phyloP scores from a whole-genome alignment of 768 basidiomycete species.

The Lepiota venenata region DNA sequence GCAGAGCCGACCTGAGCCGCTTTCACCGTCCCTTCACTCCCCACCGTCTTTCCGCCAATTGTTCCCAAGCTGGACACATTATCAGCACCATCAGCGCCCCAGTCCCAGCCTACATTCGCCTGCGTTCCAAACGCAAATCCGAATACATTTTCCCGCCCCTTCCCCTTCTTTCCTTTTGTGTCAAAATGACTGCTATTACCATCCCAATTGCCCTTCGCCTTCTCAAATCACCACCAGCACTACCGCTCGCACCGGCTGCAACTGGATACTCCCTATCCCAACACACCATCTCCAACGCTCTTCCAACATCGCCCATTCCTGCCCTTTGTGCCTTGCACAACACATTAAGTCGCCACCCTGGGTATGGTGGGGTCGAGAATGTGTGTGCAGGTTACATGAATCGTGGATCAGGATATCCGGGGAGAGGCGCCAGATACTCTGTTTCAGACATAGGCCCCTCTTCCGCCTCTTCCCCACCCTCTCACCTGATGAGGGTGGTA shows the following conservation, averaged over 20 bases:
- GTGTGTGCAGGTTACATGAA: conserved; percentile 14
- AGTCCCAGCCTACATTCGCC: not conserved
- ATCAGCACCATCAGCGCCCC: conserved; percentile 3
- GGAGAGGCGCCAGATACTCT: conserved; percentile 15
- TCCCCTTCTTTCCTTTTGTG: conserved; percentile 1
- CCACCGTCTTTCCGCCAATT: conserved; percentile 11
- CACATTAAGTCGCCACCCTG: conserved; percentile 59
- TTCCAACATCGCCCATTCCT: conserved; percentile 54
- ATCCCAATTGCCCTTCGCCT: not conserved
- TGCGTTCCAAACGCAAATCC: no score
- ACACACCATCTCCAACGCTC: conserved; percentile 46
- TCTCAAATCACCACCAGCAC: not conserved
- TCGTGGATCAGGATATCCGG: conserved; percentile 4
- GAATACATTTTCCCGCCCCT: conserved; percentile 15
- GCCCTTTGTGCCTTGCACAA: conserved; percentile 50
- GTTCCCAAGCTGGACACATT: conserved; percentile 10
- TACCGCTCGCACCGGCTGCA: not conserved
- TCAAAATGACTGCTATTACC: conserved; percentile 10
- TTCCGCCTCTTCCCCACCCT: not conserved
- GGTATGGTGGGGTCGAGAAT: conserved; percentile 50
- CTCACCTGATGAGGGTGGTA: not conserved
- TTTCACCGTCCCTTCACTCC: conserved; percentile 13
- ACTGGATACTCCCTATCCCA: conserved; percentile 13
- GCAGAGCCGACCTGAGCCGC: conserved; percentile 8
- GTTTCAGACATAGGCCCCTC: conserved; percentile 16